These are phyloP conservation scores for Colletotrichum sp. DNA, from an alignment of 2,329 filamentous ascomycete genomes.

Conservation along the genomic window DNA sequence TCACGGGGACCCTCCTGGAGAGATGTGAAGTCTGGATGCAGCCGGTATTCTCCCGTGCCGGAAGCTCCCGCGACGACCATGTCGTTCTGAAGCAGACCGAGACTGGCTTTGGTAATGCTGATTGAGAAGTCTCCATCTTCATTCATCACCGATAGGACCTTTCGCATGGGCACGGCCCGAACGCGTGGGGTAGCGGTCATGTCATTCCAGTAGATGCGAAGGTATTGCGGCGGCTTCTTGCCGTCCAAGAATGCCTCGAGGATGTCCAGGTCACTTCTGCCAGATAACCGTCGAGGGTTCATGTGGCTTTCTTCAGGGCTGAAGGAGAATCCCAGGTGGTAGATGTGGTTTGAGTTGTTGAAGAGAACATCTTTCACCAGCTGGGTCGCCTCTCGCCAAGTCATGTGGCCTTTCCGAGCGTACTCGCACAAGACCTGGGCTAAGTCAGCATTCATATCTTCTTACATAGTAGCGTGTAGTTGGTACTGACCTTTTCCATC, in stretches of 20 bases:
- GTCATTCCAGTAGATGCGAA: conserved; percentile 81
- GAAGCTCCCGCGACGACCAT: conserved; percentile 55
- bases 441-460: conserved; percentile 2
- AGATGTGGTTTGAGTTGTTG: conserved; percentile 78
- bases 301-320: conserved; percentile 28
- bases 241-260: conserved; percentile 48
- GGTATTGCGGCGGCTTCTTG: conserved; percentile 62
- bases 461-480: background rate
- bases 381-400: conserved; percentile 64
- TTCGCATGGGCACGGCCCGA: conserved; percentile 70
- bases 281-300: background rate
- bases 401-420: conserved; percentile 67
- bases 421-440: conserved; percentile 69
- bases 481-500: conserved; percentile 61
- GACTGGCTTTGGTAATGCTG: conserved; percentile 67
- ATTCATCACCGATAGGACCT: conserved; percentile 53
- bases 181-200: conserved; percentile 73
- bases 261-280: conserved; percentile 37
- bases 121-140: conserved; percentile 52
- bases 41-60: conserved; percentile 68
- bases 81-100: conserved; percentile 75
- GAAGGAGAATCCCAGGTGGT: conserved; percentile 61
- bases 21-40: conserved; percentile 70
- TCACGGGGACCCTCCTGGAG: conserved; percentile 63
- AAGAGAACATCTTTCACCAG: conserved; percentile 75